phyloP scores from a whole-genome alignment of 2,329 filamentous ascomycete species.

The Pseudogymnoascus sp. region DNA sequence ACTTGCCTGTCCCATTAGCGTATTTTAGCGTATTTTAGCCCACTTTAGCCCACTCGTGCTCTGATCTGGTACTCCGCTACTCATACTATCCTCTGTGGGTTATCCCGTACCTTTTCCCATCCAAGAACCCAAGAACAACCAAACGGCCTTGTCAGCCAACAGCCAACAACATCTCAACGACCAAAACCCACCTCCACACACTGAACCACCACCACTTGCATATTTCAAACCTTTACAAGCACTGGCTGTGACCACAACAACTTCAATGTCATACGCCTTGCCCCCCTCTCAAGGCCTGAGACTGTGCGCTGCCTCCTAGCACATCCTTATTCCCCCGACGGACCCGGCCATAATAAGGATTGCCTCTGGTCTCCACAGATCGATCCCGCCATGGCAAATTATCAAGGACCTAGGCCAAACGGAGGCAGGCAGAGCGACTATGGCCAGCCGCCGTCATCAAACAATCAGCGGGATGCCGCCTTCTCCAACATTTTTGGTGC shows the following conservation, averaged over 20 bases:
- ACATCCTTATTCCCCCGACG: not conserved
- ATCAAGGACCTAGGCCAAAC: constrained; percentile 52
- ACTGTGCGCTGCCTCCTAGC: constrained; percentile 7
- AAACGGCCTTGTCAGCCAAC: not conserved
- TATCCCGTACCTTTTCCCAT: not conserved
- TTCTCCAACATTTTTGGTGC: constrained; percentile 94
- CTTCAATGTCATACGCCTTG: constrained; percentile 6
- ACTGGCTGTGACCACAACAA: not conserved
- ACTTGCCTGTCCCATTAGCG: not conserved
- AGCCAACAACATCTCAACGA: not conserved
- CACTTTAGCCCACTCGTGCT: not conserved
- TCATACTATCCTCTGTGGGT: not conserved
- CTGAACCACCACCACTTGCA: not conserved
- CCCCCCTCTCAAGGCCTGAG: constrained; percentile 7
- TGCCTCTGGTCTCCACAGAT: constrained; percentile 6
- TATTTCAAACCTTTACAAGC: not conserved
- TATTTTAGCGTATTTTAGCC: too few species aligned
- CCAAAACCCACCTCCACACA: not conserved
- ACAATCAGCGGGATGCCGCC: constrained; percentile 79
- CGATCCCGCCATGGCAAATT: constrained; percentile 43
- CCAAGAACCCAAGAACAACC: not conserved
- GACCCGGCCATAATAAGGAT: constrained; percentile 6
- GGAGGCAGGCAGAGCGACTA: constrained; percentile 34
- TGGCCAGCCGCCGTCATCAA: constrained; percentile 38
- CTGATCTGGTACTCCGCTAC: not conserved